phyloP scores from a whole-genome alignment of 2,329 filamentous ascomycete genomes.

The Aspergillus proliferans region DNA sequence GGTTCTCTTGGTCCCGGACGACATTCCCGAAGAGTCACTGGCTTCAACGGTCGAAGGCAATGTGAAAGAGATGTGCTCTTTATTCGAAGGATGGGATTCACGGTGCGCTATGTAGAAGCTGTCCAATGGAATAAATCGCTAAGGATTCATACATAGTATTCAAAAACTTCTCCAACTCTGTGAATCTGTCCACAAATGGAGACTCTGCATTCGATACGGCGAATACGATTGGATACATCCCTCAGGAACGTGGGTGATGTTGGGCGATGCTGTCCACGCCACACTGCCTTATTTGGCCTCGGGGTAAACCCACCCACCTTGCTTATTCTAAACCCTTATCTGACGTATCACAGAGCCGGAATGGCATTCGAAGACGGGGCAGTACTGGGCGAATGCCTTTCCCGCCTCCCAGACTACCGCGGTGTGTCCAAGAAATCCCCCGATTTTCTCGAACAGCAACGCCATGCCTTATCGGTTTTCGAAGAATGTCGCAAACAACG shows the following conservation, averaged over 20 bases:
- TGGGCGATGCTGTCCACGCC: conserved; percentile 60
- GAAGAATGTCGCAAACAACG: conserved; percentile 53
- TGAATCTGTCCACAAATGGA: conserved; percentile 56
- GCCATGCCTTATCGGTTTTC: conserved; percentile 39
- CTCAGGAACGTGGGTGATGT: conserved; percentile 51
- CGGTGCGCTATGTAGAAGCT: conserved; percentile 16
- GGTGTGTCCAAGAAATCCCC: conserved; percentile 14
- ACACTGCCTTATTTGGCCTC: conserved; percentile 58
- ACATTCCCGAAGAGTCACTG: conserved; percentile 49
- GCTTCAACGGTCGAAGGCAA: conserved; percentile 45
- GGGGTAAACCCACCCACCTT: conserved; percentile 20
- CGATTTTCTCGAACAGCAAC: conserved; percentile 27
- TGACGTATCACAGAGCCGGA: conserved; percentile 41
- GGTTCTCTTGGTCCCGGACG: conserved; percentile 59
- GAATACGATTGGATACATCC: conserved; percentile 54
- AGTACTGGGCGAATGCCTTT: conserved; percentile 52
- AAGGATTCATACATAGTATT: conserved; percentile 28
- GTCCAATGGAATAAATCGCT: not conserved
- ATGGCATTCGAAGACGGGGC: conserved; percentile 58
- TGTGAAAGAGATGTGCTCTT: conserved; percentile 48
- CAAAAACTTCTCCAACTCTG: conserved; percentile 53
- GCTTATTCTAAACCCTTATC: not conserved
- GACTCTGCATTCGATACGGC: conserved; percentile 51
- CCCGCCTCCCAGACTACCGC: conserved; percentile 39
- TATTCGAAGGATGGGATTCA: conserved; percentile 55